A percentile compares a stretch with the other conserved stretches of the same genome.
Evolutionary conservation across 2,329 filamentous ascomycete species (phyloP).

Genomic region (Colletotrichum brevisporum): DNA sequence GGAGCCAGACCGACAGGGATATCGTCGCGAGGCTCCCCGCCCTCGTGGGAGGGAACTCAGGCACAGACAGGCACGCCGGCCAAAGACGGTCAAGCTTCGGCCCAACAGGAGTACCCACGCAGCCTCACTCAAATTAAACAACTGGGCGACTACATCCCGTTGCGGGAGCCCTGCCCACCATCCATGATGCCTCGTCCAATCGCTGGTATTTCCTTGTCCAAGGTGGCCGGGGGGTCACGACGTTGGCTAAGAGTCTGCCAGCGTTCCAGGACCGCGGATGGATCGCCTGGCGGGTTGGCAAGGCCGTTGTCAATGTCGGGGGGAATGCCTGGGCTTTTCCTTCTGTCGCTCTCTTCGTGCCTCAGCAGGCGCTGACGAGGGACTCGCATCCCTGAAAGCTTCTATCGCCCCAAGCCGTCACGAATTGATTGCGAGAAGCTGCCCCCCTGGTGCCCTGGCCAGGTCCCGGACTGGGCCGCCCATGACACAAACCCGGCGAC

Average conservation of each 20-base stretch:
- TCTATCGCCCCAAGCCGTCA: constrained; percentile 31
- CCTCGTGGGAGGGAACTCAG: constrained; percentile 15
- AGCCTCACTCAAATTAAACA: constrained; percentile 39
- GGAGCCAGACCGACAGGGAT: constrained; percentile 27
- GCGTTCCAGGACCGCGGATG: constrained; percentile 33
- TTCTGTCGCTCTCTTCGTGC: neutral
- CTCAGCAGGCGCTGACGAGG: neutral
- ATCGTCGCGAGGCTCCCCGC: constrained; percentile 7
- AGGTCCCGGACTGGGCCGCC: constrained; percentile 26
- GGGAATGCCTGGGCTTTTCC: constrained; percentile 7
- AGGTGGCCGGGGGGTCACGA: neutral
- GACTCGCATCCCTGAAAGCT: constrained; percentile 23
- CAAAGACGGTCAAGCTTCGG: constrained; percentile 22
- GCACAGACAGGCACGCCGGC: neutral
- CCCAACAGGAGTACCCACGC: constrained; percentile 12
- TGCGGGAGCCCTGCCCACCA: constrained; percentile 27
- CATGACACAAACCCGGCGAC: constrained; percentile 24
- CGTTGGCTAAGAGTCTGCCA: constrained; percentile 20
- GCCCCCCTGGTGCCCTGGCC: constrained; percentile 7
- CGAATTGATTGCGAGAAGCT: constrained; percentile 30
- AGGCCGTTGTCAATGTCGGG: neutral
- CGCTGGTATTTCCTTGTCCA: constrained; percentile 23
- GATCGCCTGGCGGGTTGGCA: constrained; percentile 12
- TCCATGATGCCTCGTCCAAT: constrained; percentile 17
- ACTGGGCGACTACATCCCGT: constrained; percentile 26